Conservation (phyloP, 306 rosid genomes). For the Corylus heterophylla region DNA sequence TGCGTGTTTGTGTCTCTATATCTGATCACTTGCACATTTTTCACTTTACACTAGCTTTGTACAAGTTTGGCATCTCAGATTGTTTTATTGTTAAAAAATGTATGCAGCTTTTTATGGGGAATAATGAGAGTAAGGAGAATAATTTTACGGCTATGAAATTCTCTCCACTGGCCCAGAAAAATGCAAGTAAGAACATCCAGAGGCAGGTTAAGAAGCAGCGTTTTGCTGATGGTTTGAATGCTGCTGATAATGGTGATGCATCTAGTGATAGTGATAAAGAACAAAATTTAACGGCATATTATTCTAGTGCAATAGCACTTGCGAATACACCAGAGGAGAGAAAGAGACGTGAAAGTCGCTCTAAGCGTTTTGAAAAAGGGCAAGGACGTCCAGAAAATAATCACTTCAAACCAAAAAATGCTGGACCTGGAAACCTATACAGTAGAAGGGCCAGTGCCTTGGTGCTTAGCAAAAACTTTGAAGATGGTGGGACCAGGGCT, state of each 20-base stretch:
- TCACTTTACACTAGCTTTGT: background rate
- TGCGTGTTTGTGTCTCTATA: background rate
- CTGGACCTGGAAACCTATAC: slow-evolving; percentile 68
- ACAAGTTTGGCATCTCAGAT: background rate
- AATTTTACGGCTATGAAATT: slow-evolving; percentile 50
- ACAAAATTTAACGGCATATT: slow-evolving; percentile 66
- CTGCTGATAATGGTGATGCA: slow-evolving; percentile 63
- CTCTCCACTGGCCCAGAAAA: slow-evolving; percentile 56
- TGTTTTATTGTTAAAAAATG: background rate
- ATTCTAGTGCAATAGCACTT: slow-evolving; percentile 69
- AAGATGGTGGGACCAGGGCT: slow-evolving; percentile 75
- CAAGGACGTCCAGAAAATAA: slow-evolving; percentile 65
- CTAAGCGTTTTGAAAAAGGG: slow-evolving; percentile 87
- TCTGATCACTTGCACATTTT: background rate
- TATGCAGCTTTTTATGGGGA: slow-evolving; percentile 58
- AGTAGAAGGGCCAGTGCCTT: slow-evolving; percentile 78
- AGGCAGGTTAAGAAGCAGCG: slow-evolving; percentile 82
- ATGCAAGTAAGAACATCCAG: slow-evolving; percentile 51
- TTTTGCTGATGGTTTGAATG: slow-evolving; percentile 45
- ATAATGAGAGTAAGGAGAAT: slow-evolving; percentile 53
- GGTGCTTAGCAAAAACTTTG: slow-evolving; percentile 74
- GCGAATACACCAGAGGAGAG: slow-evolving; percentile 82
- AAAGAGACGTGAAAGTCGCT: slow-evolving; percentile 91
- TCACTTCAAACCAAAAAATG: slow-evolving; percentile 55
- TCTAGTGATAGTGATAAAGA: slow-evolving; percentile 95